Evolutionary conservation across 2,329 filamentous ascomycete genomes (phyloP), one percentile per base, ranked within the genome.

Genomic region (Nigrospora osmanthi): DNA sequence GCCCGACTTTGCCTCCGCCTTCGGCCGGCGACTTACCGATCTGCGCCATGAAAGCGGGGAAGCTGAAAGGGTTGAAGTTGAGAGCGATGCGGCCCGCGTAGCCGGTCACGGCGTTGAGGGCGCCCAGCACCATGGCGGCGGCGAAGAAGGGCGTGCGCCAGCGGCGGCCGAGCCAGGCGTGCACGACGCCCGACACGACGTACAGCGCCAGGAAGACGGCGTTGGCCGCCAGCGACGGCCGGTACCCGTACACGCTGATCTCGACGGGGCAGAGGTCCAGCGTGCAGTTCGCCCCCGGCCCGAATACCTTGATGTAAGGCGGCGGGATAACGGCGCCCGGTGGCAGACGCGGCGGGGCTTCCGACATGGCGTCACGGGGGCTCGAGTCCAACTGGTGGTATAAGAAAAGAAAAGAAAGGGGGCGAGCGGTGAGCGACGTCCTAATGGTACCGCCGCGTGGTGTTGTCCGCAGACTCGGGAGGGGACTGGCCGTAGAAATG

Each of bases 11-110:
- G 4, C 19, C 4, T 6, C 19, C 19, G 19, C 19, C 4, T 28
- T 11, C 31, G 15, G 6, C 6, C 4, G 13, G 31, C 37, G 16
- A 32, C 32, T 32, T 56, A 76, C 75, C 66, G 50, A 84, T 83
- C 57, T 86, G 78, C n/a, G 84, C 71, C 58, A 85, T 71, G 57
- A 86, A 87, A 9, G 72, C 78, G 12, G 57, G 56, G 56, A 81
- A 74, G 40, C 58, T 67, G 55, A 81, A 85, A 0, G 80, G 78
- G 53, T 85, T 76, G 38, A 71, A 49, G 50, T 73, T 71, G 47
- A 81, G 64, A 54, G 80, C 57, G 42, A 84, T 66, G 11, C 83
- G 71, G 3, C 80, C 83, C 1, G 65, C 61, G 50, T 87, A 87
- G 15, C 83, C 83, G 32, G 83, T 55, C 11, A 83, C 69, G 53